Base-by-base conservation (phyloP, 352 stramenopile species). In the Thalassiosira delicatula region DNA sequence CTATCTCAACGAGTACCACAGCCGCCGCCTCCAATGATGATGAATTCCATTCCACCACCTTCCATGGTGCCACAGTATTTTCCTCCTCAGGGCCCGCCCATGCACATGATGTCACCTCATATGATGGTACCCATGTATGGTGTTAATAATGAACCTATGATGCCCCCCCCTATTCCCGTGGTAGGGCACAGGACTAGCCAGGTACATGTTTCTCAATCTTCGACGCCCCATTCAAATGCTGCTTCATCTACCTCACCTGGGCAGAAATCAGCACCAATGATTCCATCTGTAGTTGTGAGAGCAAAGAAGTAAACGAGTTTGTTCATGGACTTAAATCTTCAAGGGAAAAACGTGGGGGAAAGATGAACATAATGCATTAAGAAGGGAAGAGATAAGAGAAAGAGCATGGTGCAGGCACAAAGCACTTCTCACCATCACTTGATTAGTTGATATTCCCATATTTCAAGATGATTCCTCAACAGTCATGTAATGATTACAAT, bases 271-370 rank as follows among this genome's bases (percentile, higher is more conserved):
- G 46, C 57, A 32, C 44, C 69, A 54, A 78, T 86, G 23, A 66
- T 86, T 44, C 78, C 78, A 59, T 86, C 78, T 54, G 73, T 84
- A 63, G 72, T 84, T 7, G 40, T 82, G 2, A 86, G 82, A 61
- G n/a, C 72, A 5, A 86, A 86, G 44, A 82, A 82, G 25, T 86
- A 49, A 79, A 2, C 37, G 57, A 2, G 8, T 68, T 49, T 62
- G 19, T 72, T 60, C 27, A 62, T 51, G 37, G 53, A 27, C 27
- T 25, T 35, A 9, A 57, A 61, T 59, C 12, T 62, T 53, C 12
- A 27, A 14, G 3, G 27, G 51, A 49, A 62, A 57, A n/a, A n/a
- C n/a, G n/a, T n/a, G n/a, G n/a, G n/a, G n/a, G n/a, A n/a, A n/a
- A n/a, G n/a, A n/a, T n/a, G n/a, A n/a, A n/a, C n/a, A n/a, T n/a